Percentiles rank a stretch among this genome's conserved stretches.
Evolutionary conservation across 306 rosid species (phyloP).

Genomic region (Sophora flavescens): DNA sequence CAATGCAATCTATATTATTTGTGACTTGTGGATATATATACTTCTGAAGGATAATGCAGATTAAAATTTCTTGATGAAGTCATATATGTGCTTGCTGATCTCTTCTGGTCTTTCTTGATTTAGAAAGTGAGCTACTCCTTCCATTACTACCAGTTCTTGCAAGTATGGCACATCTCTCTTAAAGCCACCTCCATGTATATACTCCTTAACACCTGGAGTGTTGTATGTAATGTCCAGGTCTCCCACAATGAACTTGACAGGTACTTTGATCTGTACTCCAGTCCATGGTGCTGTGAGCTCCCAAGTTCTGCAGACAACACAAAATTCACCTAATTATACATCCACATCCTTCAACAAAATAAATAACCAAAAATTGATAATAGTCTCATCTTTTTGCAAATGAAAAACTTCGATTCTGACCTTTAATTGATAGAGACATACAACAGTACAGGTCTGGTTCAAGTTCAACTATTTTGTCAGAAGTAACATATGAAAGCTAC

Average conservation of each 20-base stretch:
- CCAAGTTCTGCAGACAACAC: constrained; percentile 71
- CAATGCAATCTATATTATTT: constrained; percentile 3
- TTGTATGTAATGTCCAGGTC: constrained; percentile 66
- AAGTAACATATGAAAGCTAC: constrained; percentile 12
- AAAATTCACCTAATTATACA: neutral
- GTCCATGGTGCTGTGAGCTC: constrained; percentile 80
- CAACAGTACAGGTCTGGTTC: constrained; percentile 23
- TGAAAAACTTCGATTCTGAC: neutral
- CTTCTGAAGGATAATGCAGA: neutral
- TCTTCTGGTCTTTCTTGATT: constrained; percentile 72
- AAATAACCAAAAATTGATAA: neutral
- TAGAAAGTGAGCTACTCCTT: constrained; percentile 71
- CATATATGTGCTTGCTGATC: constrained; percentile 60
- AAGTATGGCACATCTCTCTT: constrained; percentile 62
- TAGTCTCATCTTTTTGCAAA: constrained; percentile 7
- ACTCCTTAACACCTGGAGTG: constrained; percentile 63
- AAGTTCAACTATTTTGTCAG: constrained; percentile 25
- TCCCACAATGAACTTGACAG: constrained; percentile 75
- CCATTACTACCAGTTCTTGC: constrained; percentile 70
- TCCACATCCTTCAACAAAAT: constrained; percentile 10
- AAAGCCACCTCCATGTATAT: constrained; percentile 67
- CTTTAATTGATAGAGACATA: constrained; percentile 1
- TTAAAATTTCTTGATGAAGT: constrained; percentile 72
- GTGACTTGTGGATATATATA: neutral
- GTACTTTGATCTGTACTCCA: constrained; percentile 67